Conservation (phyloP, 768 basidiomycete species). For the Russula compacta region DNA sequence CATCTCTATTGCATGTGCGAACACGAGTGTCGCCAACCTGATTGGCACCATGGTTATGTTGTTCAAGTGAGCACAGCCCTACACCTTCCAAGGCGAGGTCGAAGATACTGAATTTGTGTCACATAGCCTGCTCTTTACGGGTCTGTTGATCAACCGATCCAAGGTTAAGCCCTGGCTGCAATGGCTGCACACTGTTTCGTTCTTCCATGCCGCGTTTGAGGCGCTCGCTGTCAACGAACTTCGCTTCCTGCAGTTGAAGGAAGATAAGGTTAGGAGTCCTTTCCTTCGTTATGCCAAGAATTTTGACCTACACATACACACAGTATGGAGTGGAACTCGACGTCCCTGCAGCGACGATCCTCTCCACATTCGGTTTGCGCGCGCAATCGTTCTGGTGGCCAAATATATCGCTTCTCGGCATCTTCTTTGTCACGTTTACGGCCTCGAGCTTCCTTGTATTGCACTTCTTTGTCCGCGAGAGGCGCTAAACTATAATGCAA, state of each 20-base stretch:
- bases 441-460: constrained; percentile 67
- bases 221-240: constrained; percentile 97
- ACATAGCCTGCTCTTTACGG: constrained; percentile 84
- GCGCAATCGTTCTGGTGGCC: constrained; percentile 99
- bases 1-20: constrained; percentile 82
- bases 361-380: constrained; percentile 87
- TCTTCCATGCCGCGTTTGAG: constrained; percentile 99
- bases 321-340: constrained; percentile 97
- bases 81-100: neutral
- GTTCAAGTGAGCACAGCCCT: constrained; percentile 79
- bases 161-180: constrained; percentile 61
- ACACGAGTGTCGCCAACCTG: constrained; percentile 81
- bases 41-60: constrained; percentile 96
- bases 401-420: constrained; percentile 75
- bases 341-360: constrained; percentile 90
- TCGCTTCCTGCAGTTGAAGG: constrained; percentile 85
- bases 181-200: constrained; percentile 87
- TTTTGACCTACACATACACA: constrained; percentile 13
- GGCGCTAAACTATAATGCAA: constrained; percentile 28
- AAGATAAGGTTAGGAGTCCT: constrained; percentile 57
- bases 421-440: constrained; percentile 80
- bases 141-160: constrained; percentile 89
- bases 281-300: neutral
- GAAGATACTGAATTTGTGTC: neutral
- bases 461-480: constrained; percentile 86